Conservation (phyloP, 2,329 filamentous ascomycete genomes). For the Penicillium capsulatum region DNA sequence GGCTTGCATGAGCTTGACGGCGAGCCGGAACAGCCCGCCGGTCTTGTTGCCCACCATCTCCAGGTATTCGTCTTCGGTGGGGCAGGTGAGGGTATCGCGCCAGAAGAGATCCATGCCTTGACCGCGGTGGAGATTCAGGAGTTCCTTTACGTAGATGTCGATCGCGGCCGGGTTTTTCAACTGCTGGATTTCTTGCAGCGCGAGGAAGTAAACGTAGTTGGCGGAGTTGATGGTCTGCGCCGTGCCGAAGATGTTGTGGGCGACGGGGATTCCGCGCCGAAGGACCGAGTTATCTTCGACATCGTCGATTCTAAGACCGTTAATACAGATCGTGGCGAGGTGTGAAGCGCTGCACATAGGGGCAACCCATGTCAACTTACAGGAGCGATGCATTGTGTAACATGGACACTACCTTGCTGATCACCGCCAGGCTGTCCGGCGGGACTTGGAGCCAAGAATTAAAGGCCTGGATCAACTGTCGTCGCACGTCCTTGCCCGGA, state of each 20-base stretch:
- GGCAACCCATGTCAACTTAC: too few relatives aligned
- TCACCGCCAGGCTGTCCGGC: constrained; percentile 37
- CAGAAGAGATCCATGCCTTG: constrained; percentile 50
- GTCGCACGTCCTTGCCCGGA: constrained; percentile 45
- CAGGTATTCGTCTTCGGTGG: constrained; percentile 47
- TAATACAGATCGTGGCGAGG: too few relatives aligned
- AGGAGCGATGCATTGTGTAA: constrained; percentile 46
- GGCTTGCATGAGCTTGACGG: constrained; percentile 45
- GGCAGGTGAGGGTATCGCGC: constrained; percentile 45
- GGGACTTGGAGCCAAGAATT: constrained; percentile 45
- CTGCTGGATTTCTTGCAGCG: constrained; percentile 41
- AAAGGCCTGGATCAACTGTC: constrained; percentile 44
- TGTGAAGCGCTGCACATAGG: too few relatives aligned
- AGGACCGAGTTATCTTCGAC: constrained; percentile 49
- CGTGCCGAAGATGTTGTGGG: constrained; percentile 49
- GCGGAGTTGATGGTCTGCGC: constrained; percentile 52
- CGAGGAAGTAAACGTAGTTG: constrained; percentile 48
- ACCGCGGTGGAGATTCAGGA: constrained; percentile 46
- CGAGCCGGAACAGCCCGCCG: constrained; percentile 46
- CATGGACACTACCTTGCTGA: constrained; percentile 44
- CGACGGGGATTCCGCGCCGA: constrained; percentile 47
- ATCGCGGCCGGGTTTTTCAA: constrained; percentile 40
- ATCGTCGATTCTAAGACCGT: constrained; percentile 43
- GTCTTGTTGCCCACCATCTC: constrained; percentile 51
- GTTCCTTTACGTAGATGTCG: constrained; percentile 44